Conservation (phyloP, 768 basidiomycete genomes). For the Amanita fuliginea region DNA sequence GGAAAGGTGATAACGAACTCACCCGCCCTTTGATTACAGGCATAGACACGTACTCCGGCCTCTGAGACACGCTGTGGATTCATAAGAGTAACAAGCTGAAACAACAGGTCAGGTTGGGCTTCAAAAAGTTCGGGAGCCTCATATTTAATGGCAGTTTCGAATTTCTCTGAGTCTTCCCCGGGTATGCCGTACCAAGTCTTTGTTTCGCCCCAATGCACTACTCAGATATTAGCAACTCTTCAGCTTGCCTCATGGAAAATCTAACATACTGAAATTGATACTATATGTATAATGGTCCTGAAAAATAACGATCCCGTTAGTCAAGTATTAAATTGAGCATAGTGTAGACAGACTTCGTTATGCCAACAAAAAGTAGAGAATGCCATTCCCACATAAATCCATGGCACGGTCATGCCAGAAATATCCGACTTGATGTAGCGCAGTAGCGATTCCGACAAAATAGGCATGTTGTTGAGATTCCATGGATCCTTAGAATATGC, state of each 20-base stretch:
- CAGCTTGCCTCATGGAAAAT: slow-evolving; percentile 10
- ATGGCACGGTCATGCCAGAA: slow-evolving; percentile 98
- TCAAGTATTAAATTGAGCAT: background rate
- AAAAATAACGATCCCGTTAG: background rate
- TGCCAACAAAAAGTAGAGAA: slow-evolving; percentile 99
- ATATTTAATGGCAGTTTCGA: slow-evolving; percentile 88
- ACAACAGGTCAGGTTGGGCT: slow-evolving; percentile 92
- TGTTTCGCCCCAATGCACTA: slow-evolving; percentile 98
- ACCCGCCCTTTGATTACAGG: slow-evolving; percentile 92
- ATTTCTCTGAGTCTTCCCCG: slow-evolving; percentile 89
- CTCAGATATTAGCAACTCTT: slow-evolving; percentile 8
- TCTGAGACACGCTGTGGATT: slow-evolving; percentile 80
- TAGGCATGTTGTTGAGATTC: slow-evolving; percentile 98
- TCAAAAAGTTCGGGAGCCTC: slow-evolving; percentile 98
- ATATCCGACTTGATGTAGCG: slow-evolving; percentile 98
- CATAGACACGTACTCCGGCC: slow-evolving; percentile 85
- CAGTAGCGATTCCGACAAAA: slow-evolving; percentile 82
- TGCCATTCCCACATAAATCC: slow-evolving; percentile 98
- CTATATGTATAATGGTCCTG: slow-evolving; percentile 98
- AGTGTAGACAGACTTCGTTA: slow-evolving; percentile 59
- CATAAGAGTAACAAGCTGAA: slow-evolving; percentile 97
- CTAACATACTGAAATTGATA: slow-evolving; percentile 75
- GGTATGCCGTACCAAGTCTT: slow-evolving; percentile 99
- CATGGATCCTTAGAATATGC: slow-evolving; percentile 85
- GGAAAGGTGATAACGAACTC: slow-evolving; percentile 98